Base-by-base conservation (phyloP, 2,329 filamentous ascomycete genomes). In the Septoria linicola region DNA sequence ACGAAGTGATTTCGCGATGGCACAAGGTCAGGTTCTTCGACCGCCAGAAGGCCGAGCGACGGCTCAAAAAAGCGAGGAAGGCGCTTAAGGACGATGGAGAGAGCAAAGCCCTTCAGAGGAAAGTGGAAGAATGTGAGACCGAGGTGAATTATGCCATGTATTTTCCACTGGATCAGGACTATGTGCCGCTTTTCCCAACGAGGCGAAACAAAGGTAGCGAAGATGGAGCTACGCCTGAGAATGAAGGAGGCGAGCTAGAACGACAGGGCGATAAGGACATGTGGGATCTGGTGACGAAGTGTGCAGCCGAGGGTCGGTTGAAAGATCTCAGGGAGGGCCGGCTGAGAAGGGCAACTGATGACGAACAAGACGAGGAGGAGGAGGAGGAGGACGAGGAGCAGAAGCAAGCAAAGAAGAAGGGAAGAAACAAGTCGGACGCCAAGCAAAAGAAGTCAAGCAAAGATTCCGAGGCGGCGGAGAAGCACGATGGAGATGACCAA, bases 1-100 rank as follows among this genome's bases (percentile, higher is more conserved):
- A 78, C 61, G 77, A 82, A 53, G 88, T 91, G 80, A 89, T 91
- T 56, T 76, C 76, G 43, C 87, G 84, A 68, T 93, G 90, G 63
- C 88, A 92, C 68, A 91, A 89, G 80, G 82, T 92, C 43, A 77
- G 88, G 21, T 93, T 93, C 67, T 92, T 92, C 70, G 88, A 88
- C 87, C 80, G 85, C 41, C 84, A 88, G 70, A 90, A 89, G 69
- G 86, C 86, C 21, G 78, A 78, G 43, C 77, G 86, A 51, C 75
- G 83, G 35, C 73, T 82, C 45, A 90, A 86, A 68, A 80, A 84
- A 63, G 73, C 87, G 44, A 74, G 76, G 61, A 82, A 80, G 62
- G 78, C 79, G 58, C 71, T 87, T 32, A 71, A 77, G 14, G 44
- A 77, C 79, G 59, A 55, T 25, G 56, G 43, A 59, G 71, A 72